Evolutionary conservation across 805 yeast genomes (phyloP), one percentile per base, ranked within the genome.

Genomic region (Candida maltosa): DNA sequence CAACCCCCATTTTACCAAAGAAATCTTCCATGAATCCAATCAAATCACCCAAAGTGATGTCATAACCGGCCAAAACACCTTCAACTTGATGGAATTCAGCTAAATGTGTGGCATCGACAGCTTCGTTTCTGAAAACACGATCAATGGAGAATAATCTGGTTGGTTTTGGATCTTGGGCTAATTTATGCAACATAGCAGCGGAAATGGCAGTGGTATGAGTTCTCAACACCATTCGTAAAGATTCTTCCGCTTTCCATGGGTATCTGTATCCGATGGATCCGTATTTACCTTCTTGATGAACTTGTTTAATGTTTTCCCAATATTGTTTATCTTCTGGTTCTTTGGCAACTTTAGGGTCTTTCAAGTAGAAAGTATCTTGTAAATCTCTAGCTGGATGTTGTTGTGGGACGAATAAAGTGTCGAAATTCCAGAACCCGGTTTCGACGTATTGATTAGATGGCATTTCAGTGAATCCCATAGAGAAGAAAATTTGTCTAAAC

Each of bases 71-170:
- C 56, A 93, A 74, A 36, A 93, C 98, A 71, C 99, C 99, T 70
- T 93, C 99, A 44, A 93, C 95, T 70, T 93, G 99, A 67, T 93
- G 97, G 75, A 93, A 93, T 70, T 93, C 99, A 26, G 98, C 98
- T 66, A 93, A 78, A 64, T 93, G 99, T 12, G 99, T 93, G 35
- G 97, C 97, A 61, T 93, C 99, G 34, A 93, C 99, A 19, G 99
- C 97, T 71, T 93, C 99, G 62, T 93, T 93, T 72, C 99, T 87
- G 86, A 93, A 93, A 41, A 93, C 99, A 58, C 97, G 80, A 64
- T 93, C 99, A 53, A 93, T 94, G 32, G 96, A 86, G 72, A 93
- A 93, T 58, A 87, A 75, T 68, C 97, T 80, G 6, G 84, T 75
- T 40, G 97, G 97, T 53, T 78, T 80, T 42, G 96, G 96, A 61